Evolutionary conservation across 2,329 filamentous ascomycete genomes (phyloP).

Genomic region (Talaromyces sp.): DNA sequence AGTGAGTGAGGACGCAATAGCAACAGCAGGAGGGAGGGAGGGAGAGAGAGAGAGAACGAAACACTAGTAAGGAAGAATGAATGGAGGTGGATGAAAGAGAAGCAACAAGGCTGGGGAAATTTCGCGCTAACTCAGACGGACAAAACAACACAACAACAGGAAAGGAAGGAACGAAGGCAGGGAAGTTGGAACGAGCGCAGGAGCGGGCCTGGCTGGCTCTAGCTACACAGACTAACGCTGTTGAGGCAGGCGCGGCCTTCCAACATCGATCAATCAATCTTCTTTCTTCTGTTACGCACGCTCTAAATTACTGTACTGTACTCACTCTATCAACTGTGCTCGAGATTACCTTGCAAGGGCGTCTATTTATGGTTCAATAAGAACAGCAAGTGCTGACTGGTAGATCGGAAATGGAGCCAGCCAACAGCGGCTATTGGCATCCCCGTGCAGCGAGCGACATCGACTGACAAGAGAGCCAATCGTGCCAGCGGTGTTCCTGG

Average conservation of each 20-base stretch:
- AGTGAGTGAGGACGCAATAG: neutral
- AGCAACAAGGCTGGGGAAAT: conserved; percentile 17
- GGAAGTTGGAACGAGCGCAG: neutral
- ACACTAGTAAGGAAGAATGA: neutral
- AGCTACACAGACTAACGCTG: neutral
- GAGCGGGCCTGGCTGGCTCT: neutral
- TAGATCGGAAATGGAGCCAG: neutral
- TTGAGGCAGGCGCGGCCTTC: neutral
- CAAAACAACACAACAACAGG: conserved; percentile 5
- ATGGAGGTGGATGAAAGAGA: neutral
- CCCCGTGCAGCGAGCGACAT: conserved; percentile 10
- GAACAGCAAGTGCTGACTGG: neutral
- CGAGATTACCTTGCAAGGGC: neutral
- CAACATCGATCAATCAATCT: neutral
- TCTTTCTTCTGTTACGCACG: neutral
- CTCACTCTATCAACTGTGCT: neutral
- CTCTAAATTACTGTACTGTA: too few species aligned
- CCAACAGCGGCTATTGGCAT: conserved; percentile 14
- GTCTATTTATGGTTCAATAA: conserved; percentile 1
- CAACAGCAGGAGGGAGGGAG: neutral
- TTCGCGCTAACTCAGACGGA: conserved; percentile 11
- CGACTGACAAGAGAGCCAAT: neutral
- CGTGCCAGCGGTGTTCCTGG: neutral
- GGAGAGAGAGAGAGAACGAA: neutral
- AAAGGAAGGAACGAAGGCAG: neutral